A percentile compares a stretch with the other conserved stretches of the same genome.
Conservation (phyloP, 2,329 filamentous ascomycete species). For the Zasmidium angulare region DNA sequence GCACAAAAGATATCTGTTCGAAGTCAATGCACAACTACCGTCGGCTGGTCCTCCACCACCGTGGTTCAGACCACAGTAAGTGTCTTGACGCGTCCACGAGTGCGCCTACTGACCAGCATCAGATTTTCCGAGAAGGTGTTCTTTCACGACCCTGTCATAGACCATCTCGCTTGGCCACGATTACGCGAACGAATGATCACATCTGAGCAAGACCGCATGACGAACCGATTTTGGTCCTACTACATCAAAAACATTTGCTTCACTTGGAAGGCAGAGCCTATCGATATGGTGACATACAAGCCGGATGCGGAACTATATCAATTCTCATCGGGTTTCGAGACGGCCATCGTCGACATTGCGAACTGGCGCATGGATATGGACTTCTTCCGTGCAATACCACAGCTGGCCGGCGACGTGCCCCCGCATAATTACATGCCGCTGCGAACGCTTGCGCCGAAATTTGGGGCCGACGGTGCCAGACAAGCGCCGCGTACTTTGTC, state of each 20-base stretch:
- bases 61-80: conserved; percentile 25
- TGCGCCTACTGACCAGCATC: conserved; percentile 6
- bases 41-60: conserved; percentile 20
- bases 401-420: conserved; percentile 20
- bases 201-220: conserved; percentile 18
- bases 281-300: conserved; percentile 18
- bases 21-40: conserved; percentile 21
- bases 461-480: conserved; percentile 9
- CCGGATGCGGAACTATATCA: conserved; percentile 17
- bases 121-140: conserved; percentile 22
- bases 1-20: conserved; percentile 24
- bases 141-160: conserved; percentile 24
- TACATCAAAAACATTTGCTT: conserved; percentile 20
- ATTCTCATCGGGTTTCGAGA: conserved; percentile 18
- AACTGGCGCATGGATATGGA: conserved; percentile 25
- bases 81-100: not conserved
- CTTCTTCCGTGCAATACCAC: conserved; percentile 24
- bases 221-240: conserved; percentile 23
- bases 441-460: conserved; percentile 17
- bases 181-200: conserved; percentile 20
- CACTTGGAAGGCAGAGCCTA: conserved; percentile 20
- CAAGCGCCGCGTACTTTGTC: not conserved
- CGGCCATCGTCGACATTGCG: conserved; percentile 19
- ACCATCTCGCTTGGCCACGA: conserved; percentile 24
- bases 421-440: conserved; percentile 23